A percentile compares a stretch with the other conserved stretches of the same genome.
These are phyloP conservation scores for Acanthamoeba sp. DNA, from an alignment of 208 protist genomes.

Conservation along the genomic window DNA sequence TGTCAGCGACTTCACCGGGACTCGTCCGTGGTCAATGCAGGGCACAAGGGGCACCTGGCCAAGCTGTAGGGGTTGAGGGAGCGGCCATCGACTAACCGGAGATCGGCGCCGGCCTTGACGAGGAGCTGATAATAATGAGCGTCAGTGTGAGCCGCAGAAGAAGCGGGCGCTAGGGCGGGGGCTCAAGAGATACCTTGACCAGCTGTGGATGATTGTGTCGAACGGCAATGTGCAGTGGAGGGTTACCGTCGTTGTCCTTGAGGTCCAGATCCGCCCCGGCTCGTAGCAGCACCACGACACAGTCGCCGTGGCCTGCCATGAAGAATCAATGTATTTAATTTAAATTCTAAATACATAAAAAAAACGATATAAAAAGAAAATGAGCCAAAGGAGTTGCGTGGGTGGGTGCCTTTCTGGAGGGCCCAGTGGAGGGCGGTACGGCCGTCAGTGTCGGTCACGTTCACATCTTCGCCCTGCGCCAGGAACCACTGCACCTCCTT, in stretches of 20 bases:
- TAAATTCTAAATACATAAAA: background rate
- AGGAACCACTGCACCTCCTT: conserved; percentile 62
- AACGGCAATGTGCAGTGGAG: conserved; percentile 49
- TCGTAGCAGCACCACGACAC: conserved; percentile 5
- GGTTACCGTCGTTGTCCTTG: conserved; percentile 48
- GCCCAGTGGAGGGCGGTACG: conserved; percentile 61
- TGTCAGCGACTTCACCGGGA: background rate
- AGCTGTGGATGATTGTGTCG: conserved; percentile 21
- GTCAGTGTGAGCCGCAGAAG: background rate
- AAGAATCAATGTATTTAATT: background rate
- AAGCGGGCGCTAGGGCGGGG: no score
- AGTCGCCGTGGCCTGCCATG: background rate
- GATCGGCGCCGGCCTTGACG: conserved; percentile 39
- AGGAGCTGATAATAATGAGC: conserved; percentile 1
- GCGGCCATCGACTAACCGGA: background rate
- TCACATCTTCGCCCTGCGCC: conserved; percentile 56
- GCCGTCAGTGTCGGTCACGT: conserved; percentile 39
- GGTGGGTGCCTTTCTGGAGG: background rate
- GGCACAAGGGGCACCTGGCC: background rate
- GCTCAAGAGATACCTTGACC: conserved; percentile 43
- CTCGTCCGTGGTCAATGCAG: background rate
- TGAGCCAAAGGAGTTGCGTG: background rate
- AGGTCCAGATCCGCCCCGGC: conserved; percentile 53
- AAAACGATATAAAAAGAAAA: background rate
- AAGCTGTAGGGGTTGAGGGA: conserved; percentile 28